Conservation (phyloP, 2,329 filamentous ascomycete genomes). For the Myriosclerotinia curreyana region DNA sequence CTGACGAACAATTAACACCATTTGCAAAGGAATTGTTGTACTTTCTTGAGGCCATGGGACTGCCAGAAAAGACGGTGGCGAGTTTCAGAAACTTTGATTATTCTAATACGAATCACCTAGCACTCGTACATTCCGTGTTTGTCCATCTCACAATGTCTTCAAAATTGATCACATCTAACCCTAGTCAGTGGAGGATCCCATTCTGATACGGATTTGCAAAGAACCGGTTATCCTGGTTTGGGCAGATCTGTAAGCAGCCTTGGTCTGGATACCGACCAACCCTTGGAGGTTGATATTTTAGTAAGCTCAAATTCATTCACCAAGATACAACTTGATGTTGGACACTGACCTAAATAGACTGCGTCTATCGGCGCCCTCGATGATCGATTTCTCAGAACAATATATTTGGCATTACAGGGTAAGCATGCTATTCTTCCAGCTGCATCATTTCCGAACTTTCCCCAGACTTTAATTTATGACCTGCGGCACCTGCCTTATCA, state of each 20-base stretch:
- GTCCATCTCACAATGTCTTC: constrained; percentile 35
- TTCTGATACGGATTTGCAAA: constrained; percentile 46
- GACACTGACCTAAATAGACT: constrained; percentile 47
- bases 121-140: constrained; percentile 83
- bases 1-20: constrained; percentile 40
- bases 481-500: constrained; percentile 18
- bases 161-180: constrained; percentile 14
- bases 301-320: constrained; percentile 43
- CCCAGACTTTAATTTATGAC: constrained; percentile 16
- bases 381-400: constrained; percentile 57
- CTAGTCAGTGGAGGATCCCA: constrained; percentile 54
- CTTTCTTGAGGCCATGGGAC: constrained; percentile 36
- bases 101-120: constrained; percentile 63
- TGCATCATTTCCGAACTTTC: constrained; percentile 20
- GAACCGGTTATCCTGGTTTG: constrained; percentile 72
- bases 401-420: constrained; percentile 60
- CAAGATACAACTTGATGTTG: neutral
- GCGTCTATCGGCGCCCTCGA: constrained; percentile 80
- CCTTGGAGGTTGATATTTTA: constrained; percentile 70
- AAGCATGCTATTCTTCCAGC: constrained; percentile 22
- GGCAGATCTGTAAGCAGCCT: constrained; percentile 63
- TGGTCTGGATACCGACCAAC: constrained; percentile 53
- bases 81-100: constrained; percentile 83
- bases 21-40: constrained; percentile 67
- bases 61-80: constrained; percentile 61